These are phyloP conservation scores for Prosopis cineraria DNA, from an alignment of 306 rosid species.

Conservation along the genomic window DNA sequence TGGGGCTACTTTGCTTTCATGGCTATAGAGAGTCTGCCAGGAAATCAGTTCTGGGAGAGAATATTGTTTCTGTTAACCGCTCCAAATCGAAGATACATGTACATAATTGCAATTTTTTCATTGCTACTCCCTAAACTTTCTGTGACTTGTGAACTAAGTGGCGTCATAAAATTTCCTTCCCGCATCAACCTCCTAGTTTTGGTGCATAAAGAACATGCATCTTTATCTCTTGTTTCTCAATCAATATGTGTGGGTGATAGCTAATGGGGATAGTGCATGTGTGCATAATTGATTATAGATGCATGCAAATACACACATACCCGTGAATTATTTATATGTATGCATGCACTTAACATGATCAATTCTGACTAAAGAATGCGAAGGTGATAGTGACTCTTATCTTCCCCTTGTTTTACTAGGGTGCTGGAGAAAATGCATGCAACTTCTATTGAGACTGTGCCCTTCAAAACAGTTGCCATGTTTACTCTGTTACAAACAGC, in stretches of 20 bases:
- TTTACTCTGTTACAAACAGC: conserved; percentile 69
- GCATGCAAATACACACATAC: not conserved
- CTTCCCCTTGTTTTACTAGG: conserved; percentile 34
- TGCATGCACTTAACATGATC: not conserved
- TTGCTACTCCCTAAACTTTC: not conserved
- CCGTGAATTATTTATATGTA: not conserved
- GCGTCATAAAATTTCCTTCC: not conserved
- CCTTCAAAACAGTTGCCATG: conserved; percentile 60
- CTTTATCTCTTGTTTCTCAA: not conserved
- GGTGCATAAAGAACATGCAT: not conserved
- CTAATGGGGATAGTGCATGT: not conserved
- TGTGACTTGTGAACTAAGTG: not conserved
- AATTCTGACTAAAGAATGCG: not conserved
- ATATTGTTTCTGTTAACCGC: conserved; percentile 66
- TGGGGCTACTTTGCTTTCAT: conserved; percentile 87
- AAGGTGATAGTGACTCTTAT: not conserved
- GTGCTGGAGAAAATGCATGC: conserved; percentile 66
- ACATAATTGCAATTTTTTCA: not conserved
- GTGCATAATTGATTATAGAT: not conserved
- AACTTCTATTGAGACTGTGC: conserved; percentile 66
- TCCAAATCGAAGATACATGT: conserved; percentile 74
- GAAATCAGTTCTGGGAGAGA: conserved; percentile 83
- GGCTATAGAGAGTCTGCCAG: conserved; percentile 81
- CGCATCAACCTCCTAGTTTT: not conserved
- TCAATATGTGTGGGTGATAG: not conserved